Base-by-base conservation (phyloP, 2,329 filamentous ascomycete genomes). In the Cladosporium sphaerospermum region DNA sequence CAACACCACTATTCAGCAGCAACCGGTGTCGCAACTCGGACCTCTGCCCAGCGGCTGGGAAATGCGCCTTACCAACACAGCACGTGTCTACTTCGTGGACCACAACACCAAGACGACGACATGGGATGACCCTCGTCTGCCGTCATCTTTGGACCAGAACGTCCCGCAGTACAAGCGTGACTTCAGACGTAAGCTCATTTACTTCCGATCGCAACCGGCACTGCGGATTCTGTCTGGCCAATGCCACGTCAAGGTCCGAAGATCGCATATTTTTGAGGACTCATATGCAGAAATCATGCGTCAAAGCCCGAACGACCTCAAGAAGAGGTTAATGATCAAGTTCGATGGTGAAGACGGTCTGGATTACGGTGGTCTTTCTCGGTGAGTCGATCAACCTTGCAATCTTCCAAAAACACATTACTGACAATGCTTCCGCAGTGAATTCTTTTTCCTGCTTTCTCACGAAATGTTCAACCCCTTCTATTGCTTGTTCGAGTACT, bases 391-490 rank as follows among this genome's bases (percentile, higher is more conserved):
- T 18, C 40, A 34, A 14, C 4, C 10, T n/a, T 16, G 3, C 7
- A 31, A 2, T 18, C 13, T 45, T 7, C n/a, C 11, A 13, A 4
- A 16, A 6, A 28, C 9, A 8, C 16, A 31, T 51, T 51, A 46
- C 69, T 72, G 57, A 73, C 59, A 45, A 40, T 8, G 39, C 45
- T 8, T 28, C 23, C 13, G 59, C 64, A 83, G 91, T 81, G 93
- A 99, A 73, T 99, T 99, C 78, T 99, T 99, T 79, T 99, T 99
- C 83, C 78, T 99, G 39, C 82, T 99, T 52, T 97, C 92, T 13
- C 93, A 99, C 74, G 93, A 99, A 77, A 99, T 99, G 93, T 99
- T 99, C 77, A 99, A 99, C 72, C 93, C 93, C 32, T 99, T 99
- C 75, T 99, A 99, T 77, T 99, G 93, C 71, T 79, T 99, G 51